These are phyloP conservation scores for Ustilago loliicola DNA, from an alignment of 1,284 basidiomycete genomes.

Conservation along the genomic window DNA sequence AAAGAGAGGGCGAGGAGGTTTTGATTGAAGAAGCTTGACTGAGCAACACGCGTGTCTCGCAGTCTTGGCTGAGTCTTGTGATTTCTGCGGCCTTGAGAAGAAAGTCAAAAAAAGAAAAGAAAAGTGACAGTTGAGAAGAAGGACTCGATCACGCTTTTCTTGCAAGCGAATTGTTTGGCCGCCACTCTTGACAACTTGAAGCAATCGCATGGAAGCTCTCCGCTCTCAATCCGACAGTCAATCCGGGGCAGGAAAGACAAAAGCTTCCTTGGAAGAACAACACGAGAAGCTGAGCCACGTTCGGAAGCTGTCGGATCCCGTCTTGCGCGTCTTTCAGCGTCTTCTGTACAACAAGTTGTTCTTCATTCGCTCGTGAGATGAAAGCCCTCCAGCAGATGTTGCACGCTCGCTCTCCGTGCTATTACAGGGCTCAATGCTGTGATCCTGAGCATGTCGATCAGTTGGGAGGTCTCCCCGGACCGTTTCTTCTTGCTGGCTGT, in stretches of 20 bases:
- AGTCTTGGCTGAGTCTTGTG: slow-evolving; percentile 9
- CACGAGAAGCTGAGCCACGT: neutral
- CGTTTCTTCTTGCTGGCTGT: neutral
- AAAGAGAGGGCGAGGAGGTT: slow-evolving; percentile 1
- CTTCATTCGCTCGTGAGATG: no score
- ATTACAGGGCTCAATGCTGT: no score
- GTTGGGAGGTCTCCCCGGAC: neutral
- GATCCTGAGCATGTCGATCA: no score
- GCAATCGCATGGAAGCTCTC: neutral
- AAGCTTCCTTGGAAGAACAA: neutral
- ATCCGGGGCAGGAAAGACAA: neutral
- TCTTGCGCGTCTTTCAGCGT: slow-evolving; percentile 1
- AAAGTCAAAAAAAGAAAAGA: neutral
- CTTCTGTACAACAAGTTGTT: neutral
- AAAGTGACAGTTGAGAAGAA: slow-evolving; percentile 4
- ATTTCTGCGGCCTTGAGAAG: slow-evolving; percentile 13
- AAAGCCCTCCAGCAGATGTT: no score
- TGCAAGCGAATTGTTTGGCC: neutral
- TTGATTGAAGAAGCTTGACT: neutral
- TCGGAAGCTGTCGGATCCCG: neutral
- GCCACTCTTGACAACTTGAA: neutral
- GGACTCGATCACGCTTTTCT: slow-evolving; percentile 17
- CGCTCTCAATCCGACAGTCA: neutral
- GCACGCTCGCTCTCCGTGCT: no score
- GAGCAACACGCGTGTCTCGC: slow-evolving; percentile 1